Percentiles rank a stretch among this genome's conserved stretches.
Conservation (phyloP, 495 filamentous ascomycete species). For the Talaromyces ruber region DNA sequence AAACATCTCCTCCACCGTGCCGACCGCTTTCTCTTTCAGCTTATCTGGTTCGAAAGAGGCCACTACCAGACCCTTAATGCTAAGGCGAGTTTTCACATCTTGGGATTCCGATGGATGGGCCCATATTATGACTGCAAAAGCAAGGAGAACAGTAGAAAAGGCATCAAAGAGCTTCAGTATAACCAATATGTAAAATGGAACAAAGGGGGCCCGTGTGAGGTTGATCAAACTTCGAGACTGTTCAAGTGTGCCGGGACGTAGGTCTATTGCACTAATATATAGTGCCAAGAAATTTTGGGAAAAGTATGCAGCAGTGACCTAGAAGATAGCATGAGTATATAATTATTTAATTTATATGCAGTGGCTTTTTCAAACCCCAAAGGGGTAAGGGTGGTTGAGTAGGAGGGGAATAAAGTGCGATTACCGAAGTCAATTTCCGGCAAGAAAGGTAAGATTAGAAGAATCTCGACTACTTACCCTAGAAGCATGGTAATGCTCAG, state of each 20-base stretch:
- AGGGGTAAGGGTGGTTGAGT: background rate
- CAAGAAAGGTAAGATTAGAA: background rate
- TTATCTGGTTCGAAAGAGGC: conserved; percentile 1
- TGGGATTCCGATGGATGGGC: background rate
- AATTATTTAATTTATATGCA: background rate
- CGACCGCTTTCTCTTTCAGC: conserved; percentile 1
- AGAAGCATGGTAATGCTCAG: conserved; percentile 1
- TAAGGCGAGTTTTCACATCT: background rate
- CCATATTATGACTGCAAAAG: conserved; percentile 3
- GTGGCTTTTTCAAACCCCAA: background rate
- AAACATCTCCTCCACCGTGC: conserved; percentile 3
- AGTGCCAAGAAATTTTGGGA: conserved; percentile 2
- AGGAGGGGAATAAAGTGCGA: too few relatives aligned
- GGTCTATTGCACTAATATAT: background rate
- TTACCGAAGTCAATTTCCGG: background rate
- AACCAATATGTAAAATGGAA: background rate
- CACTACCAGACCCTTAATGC: conserved; percentile 1
- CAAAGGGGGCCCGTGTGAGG: background rate
- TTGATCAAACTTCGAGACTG: background rate
- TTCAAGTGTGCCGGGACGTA: background rate
- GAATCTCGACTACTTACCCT: background rate
- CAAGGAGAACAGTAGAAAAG: background rate
- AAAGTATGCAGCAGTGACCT: background rate
- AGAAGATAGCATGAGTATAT: conserved; percentile 1
- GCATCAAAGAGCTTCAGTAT: background rate